phyloP scores from a whole-genome alignment of 2,329 filamentous ascomycete species.

The Clonostachys rhizophaga region DNA sequence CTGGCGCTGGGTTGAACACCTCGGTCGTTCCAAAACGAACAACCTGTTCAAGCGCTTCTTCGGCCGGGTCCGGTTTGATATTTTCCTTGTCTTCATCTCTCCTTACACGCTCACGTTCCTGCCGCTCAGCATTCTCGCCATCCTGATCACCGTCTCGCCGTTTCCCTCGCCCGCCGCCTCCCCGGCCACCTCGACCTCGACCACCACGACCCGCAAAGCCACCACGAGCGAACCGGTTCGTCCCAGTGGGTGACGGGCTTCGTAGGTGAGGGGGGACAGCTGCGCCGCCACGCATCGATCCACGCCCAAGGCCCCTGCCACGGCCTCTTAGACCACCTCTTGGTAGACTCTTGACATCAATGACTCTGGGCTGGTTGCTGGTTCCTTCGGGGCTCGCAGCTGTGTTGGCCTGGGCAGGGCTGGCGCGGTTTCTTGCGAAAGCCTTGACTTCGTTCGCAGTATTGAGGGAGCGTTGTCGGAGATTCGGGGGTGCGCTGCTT shows the following conservation, averaged over 20 bases:
- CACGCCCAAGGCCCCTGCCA: constrained; percentile 13
- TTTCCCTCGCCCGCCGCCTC: constrained; percentile 2
- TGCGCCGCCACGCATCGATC: constrained; percentile 4
- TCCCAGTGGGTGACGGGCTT: background rate
- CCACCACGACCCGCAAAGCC: constrained; percentile 10
- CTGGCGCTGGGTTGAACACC: constrained; percentile 19
- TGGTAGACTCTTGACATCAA: constrained; percentile 32
- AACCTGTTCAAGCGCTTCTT: constrained; percentile 24
- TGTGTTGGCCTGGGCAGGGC: background rate
- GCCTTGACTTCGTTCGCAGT: constrained; percentile 7
- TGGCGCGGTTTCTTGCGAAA: constrained; percentile 14
- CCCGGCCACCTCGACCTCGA: constrained; percentile 10
- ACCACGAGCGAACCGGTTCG: constrained; percentile 6
- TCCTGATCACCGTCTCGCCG: background rate
- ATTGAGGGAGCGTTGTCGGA: background rate
- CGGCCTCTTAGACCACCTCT: constrained; percentile 15
- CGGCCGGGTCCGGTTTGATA: constrained; percentile 19
- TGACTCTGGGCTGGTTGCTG: constrained; percentile 21
- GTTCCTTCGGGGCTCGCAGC: background rate
- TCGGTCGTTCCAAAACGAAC: constrained; percentile 25
- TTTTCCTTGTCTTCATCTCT: constrained; percentile 9
- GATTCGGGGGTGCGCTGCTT: constrained; percentile 1
- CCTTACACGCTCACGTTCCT: background rate
- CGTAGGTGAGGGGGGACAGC: background rate
- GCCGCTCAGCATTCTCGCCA: background rate